These are phyloP conservation scores for Alisma plantagoaquatica DNA, from an alignment of 106 monocot genomes.

Conservation along the genomic window DNA sequence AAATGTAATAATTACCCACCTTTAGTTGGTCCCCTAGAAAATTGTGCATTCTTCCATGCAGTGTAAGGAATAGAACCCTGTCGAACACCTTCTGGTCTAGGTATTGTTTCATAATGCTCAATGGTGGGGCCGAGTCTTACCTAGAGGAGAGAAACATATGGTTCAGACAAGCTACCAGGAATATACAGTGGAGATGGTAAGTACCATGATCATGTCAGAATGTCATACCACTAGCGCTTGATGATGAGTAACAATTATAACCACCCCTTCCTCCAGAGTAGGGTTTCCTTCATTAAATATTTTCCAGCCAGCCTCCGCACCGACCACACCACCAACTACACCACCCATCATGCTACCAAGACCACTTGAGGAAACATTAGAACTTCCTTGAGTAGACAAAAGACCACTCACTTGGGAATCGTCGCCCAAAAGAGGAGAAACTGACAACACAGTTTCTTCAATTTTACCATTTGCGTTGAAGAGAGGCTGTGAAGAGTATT, in stretches of 20 bases:
- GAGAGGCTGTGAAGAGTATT: constrained; percentile 42
- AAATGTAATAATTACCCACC: too few relatives aligned
- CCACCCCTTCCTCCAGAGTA: constrained; percentile 81
- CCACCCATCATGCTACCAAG: constrained; percentile 85
- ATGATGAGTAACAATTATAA: constrained; percentile 82
- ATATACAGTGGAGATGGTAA: too few relatives aligned
- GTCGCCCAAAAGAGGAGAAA: constrained; percentile 55
- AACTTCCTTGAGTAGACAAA: constrained; percentile 46
- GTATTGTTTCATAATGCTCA: constrained; percentile 52
- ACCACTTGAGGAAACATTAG: constrained; percentile 31
- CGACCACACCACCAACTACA: constrained; percentile 76
- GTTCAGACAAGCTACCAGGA: too few relatives aligned
- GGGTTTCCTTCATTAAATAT: constrained; percentile 74
- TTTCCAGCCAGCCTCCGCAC: constrained; percentile 69
- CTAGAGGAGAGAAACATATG: constrained; percentile 32
- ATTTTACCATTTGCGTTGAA: constrained; percentile 83
- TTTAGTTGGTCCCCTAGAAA: constrained; percentile 18
- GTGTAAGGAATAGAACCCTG: constrained; percentile 97
- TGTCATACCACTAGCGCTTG: constrained; percentile 92
- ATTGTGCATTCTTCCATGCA: constrained; percentile 69
- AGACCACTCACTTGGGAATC: constrained; percentile 24
- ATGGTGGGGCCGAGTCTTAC: constrained; percentile 60
- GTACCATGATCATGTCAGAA: too few relatives aligned
- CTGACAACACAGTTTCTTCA: constrained; percentile 63
- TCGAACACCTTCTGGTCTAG: constrained; percentile 78